phyloP scores from a whole-genome alignment of 495 filamentous ascomycete species.

The Penicillium bialowiezense region DNA sequence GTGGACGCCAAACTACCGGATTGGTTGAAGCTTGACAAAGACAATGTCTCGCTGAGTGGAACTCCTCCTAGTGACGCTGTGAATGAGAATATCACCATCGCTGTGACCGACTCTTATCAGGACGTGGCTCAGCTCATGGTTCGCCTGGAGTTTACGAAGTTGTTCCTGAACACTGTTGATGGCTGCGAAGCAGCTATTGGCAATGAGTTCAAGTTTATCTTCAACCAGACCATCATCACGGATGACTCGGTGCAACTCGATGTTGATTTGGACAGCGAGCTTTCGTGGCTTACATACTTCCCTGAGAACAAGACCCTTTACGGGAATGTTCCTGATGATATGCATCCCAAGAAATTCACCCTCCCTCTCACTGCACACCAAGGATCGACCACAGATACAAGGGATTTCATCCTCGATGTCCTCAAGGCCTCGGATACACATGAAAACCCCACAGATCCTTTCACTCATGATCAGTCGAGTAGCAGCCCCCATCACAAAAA shows the following conservation, averaged over 20 bases:
- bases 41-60: conserved; percentile 62
- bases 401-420: conserved; percentile 52
- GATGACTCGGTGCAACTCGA: conserved; percentile 52
- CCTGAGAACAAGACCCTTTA: conserved; percentile 51
- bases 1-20: conserved; percentile 54
- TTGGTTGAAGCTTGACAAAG: conserved; percentile 69
- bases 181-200: conserved; percentile 59
- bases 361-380: conserved; percentile 52
- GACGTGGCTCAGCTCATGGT: conserved; percentile 65
- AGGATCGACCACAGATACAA: conserved; percentile 42
- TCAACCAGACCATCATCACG: conserved; percentile 54
- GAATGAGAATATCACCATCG: conserved; percentile 64
- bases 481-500: conserved; percentile 25
- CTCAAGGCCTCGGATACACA: conserved; percentile 21
- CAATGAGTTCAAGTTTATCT: conserved; percentile 59
- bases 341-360: conserved; percentile 36
- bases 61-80: conserved; percentile 53
- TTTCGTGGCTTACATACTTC: conserved; percentile 70
- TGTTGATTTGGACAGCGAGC: conserved; percentile 44
- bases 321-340: conserved; percentile 58
- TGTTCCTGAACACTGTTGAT: conserved; percentile 44
- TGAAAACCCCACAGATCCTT: conserved; percentile 17
- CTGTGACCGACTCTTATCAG: conserved; percentile 60
- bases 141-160: conserved; percentile 49
- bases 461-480: conserved; percentile 9